A percentile compares a stretch with the other conserved stretches of the same genome.
phyloP scores from a whole-genome alignment of 2,329 filamentous ascomycete species.

The Scleromitrula shiraiana region DNA sequence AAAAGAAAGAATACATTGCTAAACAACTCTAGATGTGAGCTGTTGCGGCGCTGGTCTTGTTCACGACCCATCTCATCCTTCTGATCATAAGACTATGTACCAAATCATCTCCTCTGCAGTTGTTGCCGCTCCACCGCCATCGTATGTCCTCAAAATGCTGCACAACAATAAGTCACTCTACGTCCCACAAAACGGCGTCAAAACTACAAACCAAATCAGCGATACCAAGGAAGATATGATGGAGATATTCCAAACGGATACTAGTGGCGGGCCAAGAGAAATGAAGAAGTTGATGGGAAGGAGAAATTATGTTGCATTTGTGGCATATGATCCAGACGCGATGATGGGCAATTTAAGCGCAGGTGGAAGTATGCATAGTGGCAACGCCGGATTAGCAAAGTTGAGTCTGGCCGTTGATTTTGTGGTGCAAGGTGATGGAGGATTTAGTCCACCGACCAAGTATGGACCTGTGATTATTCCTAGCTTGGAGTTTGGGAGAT shows the following conservation, averaged over 20 bases:
- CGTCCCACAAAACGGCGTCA: constrained; percentile 81
- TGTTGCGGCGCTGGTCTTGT: constrained; percentile 86
- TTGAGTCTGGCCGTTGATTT: constrained; percentile 91
- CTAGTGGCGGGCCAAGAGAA: constrained; percentile 73
- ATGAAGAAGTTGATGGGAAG: constrained; percentile 88
- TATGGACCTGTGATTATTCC: constrained; percentile 96
- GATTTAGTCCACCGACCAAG: constrained; percentile 77
- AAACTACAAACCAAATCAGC: constrained; percentile 62
- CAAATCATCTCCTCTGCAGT: constrained; percentile 91
- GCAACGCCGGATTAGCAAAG: constrained; percentile 44
- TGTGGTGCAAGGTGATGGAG: constrained; percentile 87
- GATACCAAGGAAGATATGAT: constrained; percentile 99
- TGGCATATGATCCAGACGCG: constrained; percentile 87
- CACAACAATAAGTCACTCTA: constrained; percentile 92
- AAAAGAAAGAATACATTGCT: constrained; percentile 7
- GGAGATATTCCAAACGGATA: constrained; percentile 96
- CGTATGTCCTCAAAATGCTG: constrained; percentile 87
- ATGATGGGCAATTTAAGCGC: constrained; percentile 19
- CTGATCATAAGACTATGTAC: constrained; percentile 99
- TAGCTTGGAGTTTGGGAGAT: constrained; percentile 68
- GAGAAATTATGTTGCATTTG: constrained; percentile 84
- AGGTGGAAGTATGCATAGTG: constrained; percentile 29
- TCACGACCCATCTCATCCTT: constrained; percentile 84
- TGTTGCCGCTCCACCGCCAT: constrained; percentile 77
- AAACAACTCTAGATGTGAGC: constrained; percentile 58